Conservation (phyloP, 495 filamentous ascomycete genomes). For the Tuber aestivum region DNA sequence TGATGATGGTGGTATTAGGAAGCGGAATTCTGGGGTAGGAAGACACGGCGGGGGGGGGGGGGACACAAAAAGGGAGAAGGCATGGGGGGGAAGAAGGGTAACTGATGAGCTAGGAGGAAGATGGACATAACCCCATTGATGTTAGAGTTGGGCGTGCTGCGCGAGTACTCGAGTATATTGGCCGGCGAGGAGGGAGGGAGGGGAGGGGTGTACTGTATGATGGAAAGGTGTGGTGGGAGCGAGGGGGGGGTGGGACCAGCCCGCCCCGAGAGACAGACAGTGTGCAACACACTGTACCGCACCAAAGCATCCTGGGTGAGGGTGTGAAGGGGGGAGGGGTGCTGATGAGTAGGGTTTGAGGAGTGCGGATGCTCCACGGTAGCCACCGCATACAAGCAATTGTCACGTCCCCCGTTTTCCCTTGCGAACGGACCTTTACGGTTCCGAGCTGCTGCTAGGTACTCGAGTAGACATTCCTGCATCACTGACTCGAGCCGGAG, state of each 20-base stretch:
- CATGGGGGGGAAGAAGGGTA: background rate
- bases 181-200: background rate
- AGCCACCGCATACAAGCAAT: slow-evolving; percentile 34
- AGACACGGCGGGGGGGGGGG: background rate
- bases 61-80: background rate
- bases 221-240: slow-evolving; percentile 12
- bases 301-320: slow-evolving; percentile 11
- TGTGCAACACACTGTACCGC: slow-evolving; percentile 24
- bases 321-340: slow-evolving; percentile 9
- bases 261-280: slow-evolving; percentile 12
- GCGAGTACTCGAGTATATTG: background rate
- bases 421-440: slow-evolving; percentile 35
- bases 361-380: slow-evolving; percentile 22
- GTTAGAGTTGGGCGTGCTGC: background rate
- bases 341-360: slow-evolving; percentile 4
- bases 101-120: background rate
- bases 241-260: slow-evolving; percentile 25
- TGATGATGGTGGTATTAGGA: background rate
- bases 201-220: background rate
- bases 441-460: slow-evolving; percentile 23
- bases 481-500: slow-evolving; percentile 22
- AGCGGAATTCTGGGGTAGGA: background rate
- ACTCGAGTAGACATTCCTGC: slow-evolving; percentile 31
- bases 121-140: background rate
- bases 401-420: slow-evolving; percentile 39